These are phyloP conservation scores for Macroventuria anomochaeta DNA, from an alignment of 2,329 filamentous ascomycete species.

Conservation along the genomic window DNA sequence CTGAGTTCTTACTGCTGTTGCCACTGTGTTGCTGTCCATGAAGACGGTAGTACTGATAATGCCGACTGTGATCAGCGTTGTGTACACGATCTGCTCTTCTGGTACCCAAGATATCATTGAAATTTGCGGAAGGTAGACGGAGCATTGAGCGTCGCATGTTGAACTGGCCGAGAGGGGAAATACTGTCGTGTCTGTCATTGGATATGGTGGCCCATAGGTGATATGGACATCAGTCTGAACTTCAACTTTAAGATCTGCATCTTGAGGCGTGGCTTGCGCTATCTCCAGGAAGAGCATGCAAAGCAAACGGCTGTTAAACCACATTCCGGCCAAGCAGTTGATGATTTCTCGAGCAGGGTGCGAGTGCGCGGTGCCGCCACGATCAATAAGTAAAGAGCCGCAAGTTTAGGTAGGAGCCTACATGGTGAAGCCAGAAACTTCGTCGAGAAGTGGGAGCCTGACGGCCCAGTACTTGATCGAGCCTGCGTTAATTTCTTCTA, in stretches of 20 bases:
- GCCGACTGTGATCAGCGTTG: slow-evolving; percentile 24
- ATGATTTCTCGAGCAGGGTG: too few species aligned
- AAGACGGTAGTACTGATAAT: slow-evolving; percentile 19
- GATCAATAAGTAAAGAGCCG: too few species aligned
- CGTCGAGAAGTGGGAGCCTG: too few species aligned
- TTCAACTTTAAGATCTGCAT: background rate
- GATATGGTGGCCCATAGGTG: background rate
- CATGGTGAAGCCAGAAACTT: too few species aligned
- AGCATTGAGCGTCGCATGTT: background rate
- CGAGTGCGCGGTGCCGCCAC: too few species aligned
- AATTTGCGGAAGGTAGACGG: background rate
- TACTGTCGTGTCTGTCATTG: background rate
- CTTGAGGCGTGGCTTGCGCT: background rate
- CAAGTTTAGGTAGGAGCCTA: too few species aligned
- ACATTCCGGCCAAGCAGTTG: too few species aligned
- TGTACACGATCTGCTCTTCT: slow-evolving; percentile 24
- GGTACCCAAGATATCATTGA: slow-evolving; percentile 26
- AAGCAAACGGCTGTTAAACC: background rate
- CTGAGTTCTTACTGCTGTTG: background rate
- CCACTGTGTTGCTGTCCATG: background rate
- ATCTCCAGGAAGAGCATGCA: background rate
- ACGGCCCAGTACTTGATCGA: too few species aligned
- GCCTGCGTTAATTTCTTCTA: too few species aligned
- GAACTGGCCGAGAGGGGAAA: too few species aligned
- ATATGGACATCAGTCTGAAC: background rate